Base-by-base conservation (phyloP, 176 grass and related monocot genomes). In the Carex cristatella region DNA sequence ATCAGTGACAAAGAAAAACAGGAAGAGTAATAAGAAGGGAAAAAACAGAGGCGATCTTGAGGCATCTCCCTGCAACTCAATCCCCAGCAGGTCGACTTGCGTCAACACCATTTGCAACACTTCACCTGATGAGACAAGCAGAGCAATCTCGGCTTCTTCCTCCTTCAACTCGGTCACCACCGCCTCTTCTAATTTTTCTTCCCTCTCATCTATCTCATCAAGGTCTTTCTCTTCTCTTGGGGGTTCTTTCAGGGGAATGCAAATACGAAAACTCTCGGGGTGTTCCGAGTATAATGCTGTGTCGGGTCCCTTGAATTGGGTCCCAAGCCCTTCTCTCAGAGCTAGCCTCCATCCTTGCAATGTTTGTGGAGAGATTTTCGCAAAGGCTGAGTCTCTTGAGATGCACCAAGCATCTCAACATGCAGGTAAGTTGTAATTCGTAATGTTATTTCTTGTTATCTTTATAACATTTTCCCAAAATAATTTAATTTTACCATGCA, bases 111-210 rank as follows among this genome's bases (percentile, higher is more conserved):
- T 42, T 38, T 64, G 51, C 46, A 79, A 81, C 49, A 31, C 10
- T 86, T 38, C 49, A 18, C 66, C 61, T 51, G 79, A 83, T 4
- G 67, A 82, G 42, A 69, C 87, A 3, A 84, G 60, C 3, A 68
- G 86, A 9, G 88, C 58, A 18, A 75, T 92, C 80, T 95, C 93
- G 1, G 79, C 93, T 19, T 90, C 97, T 51, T 92, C 88, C 31
- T 94, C 93, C 18, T 95, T 94, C 92, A 94, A 92, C 88, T 94
- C 92, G 0, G 92, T 88, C 38, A 42, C 60, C 58, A 91, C 89
- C 1, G 32, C 32, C 32, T 83, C 85, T 51, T 84, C 96, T 7
- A 81, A 79, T 5, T 87, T 90, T 5, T 85, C 91, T 4, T 61
- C 49, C 16, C 88, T 88, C 0, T 92, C 89, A 11, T 79, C 88